A percentile compares a stretch with the other conserved stretches of the same genome.
These are phyloP conservation scores for Acorus gramineus DNA, from an alignment of 106 monocot genomes.

Conservation along the genomic window DNA sequence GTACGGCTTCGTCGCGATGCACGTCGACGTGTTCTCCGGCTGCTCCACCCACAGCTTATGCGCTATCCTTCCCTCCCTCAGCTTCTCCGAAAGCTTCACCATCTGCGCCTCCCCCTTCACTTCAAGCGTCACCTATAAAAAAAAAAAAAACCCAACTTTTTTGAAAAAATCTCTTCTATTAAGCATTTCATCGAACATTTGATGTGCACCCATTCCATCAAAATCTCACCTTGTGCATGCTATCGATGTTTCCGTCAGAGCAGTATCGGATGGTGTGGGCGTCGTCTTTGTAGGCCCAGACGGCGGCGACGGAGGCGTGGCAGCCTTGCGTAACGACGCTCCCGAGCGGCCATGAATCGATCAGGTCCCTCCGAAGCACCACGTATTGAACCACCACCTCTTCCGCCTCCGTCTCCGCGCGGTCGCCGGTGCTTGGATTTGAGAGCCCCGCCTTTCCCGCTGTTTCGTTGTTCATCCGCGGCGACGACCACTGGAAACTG, in stretches of 20 bases:
- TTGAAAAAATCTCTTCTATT: too few relatives aligned
- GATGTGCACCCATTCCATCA: background rate
- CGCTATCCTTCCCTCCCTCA: slow-evolving; percentile 42
- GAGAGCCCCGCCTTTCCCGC: background rate
- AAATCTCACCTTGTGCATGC: slow-evolving; percentile 73
- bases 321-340: slow-evolving; percentile 84
- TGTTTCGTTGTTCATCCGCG: too few relatives aligned
- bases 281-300: slow-evolving; percentile 62
- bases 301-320: slow-evolving; percentile 85
- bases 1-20: slow-evolving; percentile 74
- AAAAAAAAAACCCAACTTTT: background rate
- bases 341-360: slow-evolving; percentile 85
- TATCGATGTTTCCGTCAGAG: slow-evolving; percentile 44
- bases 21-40: slow-evolving; percentile 83
- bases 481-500: too few relatives aligned
- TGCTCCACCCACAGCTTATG: slow-evolving; percentile 97
- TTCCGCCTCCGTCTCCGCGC: background rate
- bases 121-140: slow-evolving; percentile 72
- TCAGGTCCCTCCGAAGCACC: slow-evolving; percentile 90
- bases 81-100: slow-evolving; percentile 70
- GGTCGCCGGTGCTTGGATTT: background rate
- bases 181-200: slow-evolving; percentile 46
- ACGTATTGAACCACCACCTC: slow-evolving; percentile 85
- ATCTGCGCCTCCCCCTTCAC: slow-evolving; percentile 87
- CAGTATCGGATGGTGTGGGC: slow-evolving; percentile 54